These are phyloP conservation scores for Abelmoschus esculentus DNA, from an alignment of 345 rosid species.

Conservation along the genomic window DNA sequence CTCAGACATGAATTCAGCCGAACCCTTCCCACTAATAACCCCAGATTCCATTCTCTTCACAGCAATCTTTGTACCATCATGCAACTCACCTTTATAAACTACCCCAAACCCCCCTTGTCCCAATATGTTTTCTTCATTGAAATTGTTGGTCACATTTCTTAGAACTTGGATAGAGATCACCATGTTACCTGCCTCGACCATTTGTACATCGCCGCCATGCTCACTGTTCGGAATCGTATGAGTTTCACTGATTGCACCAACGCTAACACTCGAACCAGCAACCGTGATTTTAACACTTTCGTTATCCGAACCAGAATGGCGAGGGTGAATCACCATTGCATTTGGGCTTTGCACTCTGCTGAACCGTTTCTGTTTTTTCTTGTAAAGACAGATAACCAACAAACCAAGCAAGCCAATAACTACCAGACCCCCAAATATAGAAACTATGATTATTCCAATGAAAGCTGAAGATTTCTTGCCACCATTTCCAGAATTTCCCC, in stretches of 20 bases:
- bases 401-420: slow-evolving; percentile 41
- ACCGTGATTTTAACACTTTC: neutral
- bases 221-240: neutral
- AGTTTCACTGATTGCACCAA: neutral
- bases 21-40: neutral
- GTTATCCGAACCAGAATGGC: neutral
- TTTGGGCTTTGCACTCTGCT: neutral
- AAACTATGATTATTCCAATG: neutral
- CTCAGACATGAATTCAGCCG: neutral
- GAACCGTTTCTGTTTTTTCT: neutral
- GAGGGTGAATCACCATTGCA: slow-evolving; percentile 1
- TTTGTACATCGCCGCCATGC: neutral
- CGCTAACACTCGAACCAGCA: neutral
- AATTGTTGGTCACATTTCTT: slow-evolving; percentile 53
- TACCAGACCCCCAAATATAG: slow-evolving; percentile 32
- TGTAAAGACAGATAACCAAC: slow-evolving; percentile 31
- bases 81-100: neutral
- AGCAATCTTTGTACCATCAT: slow-evolving; percentile 78
- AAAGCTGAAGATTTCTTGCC: neutral
- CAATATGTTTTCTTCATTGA: neutral
- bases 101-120: neutral
- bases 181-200: slow-evolving; percentile 55
- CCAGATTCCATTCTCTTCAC: slow-evolving; percentile 49
- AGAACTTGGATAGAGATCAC: slow-evolving; percentile 79
- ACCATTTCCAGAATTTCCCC: neutral